Base-by-base conservation (phyloP, 495 filamentous ascomycete species). In the Recurvomyces mirabilis region DNA sequence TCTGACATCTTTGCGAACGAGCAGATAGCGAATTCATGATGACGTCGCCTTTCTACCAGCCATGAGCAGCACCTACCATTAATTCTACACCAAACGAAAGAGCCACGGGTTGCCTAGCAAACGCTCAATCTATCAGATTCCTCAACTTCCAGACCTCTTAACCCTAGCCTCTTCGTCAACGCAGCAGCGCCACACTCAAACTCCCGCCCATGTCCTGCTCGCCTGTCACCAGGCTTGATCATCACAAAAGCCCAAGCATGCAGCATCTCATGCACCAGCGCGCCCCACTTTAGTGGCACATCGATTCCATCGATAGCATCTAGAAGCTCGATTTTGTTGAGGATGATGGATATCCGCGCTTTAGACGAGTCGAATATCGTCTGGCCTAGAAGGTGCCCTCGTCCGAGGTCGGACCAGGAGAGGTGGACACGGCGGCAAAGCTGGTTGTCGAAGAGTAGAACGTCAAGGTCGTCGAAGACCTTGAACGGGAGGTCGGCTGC, bases 1-100 rank as follows among this genome's bases (percentile, higher is more conserved):
- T n/a, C n/a, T n/a, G n/a, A n/a, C n/a, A n/a, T n/a, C n/a, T n/a
- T n/a, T n/a, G n/a, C n/a, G n/a, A n/a, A n/a, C n/a, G n/a, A n/a
- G 21, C 40, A 49, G 47, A 49, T 33, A 22, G 14, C 38, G 47
- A 49, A 32, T 49, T 49, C 47, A 43, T 43, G 39, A 49, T 49
- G 47, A 49, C 47, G 1, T 24, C 26, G 20, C 46, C 46, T n/a
- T 40, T 24, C 23, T 40, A 40, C 37, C 37, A 40, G 37, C 37
- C 37, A n/a, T 40, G 26, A 29, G n/a, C 7, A n/a, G 26, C 26
- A 7, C 26, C 7, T 29, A 7, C 26, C 26, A 29, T 29, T 29
- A 7, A 29, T 7, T n/a, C 26, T 7, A 7, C 7, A 29, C 26
- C 26, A n/a, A 7, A n/a, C 26, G n/a, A 7, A 29, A 29, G 7